Base-by-base conservation (phyloP, 163 green algal species). In the Scenedesmus sp. region DNA sequence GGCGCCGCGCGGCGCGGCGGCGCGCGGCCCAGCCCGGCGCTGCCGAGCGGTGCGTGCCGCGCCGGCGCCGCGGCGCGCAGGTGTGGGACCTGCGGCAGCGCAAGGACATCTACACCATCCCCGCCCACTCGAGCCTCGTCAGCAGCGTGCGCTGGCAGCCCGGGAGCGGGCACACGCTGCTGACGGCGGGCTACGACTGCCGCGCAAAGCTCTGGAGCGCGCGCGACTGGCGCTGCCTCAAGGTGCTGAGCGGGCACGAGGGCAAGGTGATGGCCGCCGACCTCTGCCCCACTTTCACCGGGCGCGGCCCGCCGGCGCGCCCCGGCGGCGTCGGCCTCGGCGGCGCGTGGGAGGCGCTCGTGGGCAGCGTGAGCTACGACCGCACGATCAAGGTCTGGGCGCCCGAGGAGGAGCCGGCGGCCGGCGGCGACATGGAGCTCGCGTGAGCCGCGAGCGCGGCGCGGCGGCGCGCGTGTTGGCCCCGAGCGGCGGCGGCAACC, bases 31-130 rank as follows among this genome's bases (percentile, higher is more conserved):
- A n/a, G n/a, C n/a, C n/a, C n/a, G n/a, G n/a, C n/a, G n/a, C n/a
- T n/a, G n/a, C n/a, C n/a, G n/a, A n/a, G n/a, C n/a, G n/a, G n/a
- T n/a, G n/a, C n/a, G n/a, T n/a, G n/a, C n/a, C n/a, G n/a, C n/a
- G n/a, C n/a, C n/a, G n/a, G 42, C 47, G 48, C 36, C 39, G 36
- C n/a, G 24, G 14, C 17, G 53, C 53, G n/a, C 87, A 92, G n/a
- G 73, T 98, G 15, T 99, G 94, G 94, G 96, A 99, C 87, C 82
- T 99, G 31, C 91, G 96, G 28, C 92, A 92, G 75, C 72, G 85
- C 15, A 83, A 73, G 20, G 88, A 75, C 63, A 44, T 90, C 24
- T 94, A 94, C 83, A 92, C 83, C n/a, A 75, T 97, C 2, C 88
- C 92, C 11, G 90, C 84, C 14, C 93, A 97, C 86, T 70, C 58